Percentiles rank a stretch among this genome's conserved stretches.
Evolutionary conservation across 495 filamentous ascomycete species (phyloP).

Genomic region (Penicillium bialowiezense): DNA sequence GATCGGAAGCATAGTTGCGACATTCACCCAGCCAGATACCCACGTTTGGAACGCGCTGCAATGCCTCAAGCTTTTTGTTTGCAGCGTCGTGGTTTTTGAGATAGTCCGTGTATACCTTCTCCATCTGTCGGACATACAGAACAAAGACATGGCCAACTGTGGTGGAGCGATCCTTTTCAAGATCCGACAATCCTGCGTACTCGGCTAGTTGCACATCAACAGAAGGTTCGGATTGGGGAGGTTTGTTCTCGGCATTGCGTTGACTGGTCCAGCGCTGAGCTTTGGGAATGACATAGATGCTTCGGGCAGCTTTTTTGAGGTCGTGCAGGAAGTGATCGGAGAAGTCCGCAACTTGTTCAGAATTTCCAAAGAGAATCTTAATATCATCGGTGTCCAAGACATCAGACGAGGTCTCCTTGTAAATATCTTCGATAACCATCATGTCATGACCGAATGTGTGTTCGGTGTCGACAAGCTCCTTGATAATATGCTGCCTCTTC

Average conservation of each 20-base stretch:
- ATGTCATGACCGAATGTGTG: conserved; percentile 84
- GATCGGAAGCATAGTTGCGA: conserved; percentile 77
- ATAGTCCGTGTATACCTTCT: conserved; percentile 81
- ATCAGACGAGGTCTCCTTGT: conserved; percentile 88
- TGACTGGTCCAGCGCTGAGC: conserved; percentile 56
- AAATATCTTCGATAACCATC: conserved; percentile 94
- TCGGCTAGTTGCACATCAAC: conserved; percentile 19
- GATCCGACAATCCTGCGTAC: conserved; percentile 45
- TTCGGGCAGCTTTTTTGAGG: conserved; percentile 71
- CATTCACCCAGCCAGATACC: conserved; percentile 91
- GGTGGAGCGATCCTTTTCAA: conserved; percentile 74
- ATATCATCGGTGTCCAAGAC: conserved; percentile 76
- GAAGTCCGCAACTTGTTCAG: conserved; percentile 80
- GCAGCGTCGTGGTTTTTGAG: conserved; percentile 83
- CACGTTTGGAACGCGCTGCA: conserved; percentile 72
- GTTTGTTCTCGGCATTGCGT: conserved; percentile 42
- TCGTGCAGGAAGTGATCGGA: conserved; percentile 72
- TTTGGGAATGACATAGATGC: conserved; percentile 66
- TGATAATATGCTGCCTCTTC: conserved; percentile 74
- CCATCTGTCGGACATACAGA: conserved; percentile 70
- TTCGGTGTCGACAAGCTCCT: conserved; percentile 91
- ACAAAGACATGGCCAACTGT: conserved; percentile 77
- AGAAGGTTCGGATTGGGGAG: conserved; percentile 13
- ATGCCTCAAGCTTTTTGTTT: conserved; percentile 67
- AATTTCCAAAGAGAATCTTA: conserved; percentile 86